Conservation (phyloP, 2,329 filamentous ascomycete genomes). For the Alternaria longipes region DNA sequence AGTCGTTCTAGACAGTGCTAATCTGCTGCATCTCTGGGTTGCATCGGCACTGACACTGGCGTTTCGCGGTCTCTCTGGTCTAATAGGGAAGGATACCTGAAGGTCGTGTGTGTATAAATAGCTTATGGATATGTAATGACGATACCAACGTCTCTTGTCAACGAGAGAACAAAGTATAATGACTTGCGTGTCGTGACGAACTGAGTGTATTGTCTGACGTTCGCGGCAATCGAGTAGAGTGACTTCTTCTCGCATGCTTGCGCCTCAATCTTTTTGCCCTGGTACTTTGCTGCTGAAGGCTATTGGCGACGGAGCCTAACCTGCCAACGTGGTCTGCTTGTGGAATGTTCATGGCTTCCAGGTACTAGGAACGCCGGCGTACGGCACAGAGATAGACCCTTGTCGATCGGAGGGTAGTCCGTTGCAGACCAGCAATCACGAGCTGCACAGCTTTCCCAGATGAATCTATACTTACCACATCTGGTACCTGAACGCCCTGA, state of each 20-base stretch:
- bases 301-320: neutral
- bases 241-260: neutral
- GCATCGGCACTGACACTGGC: neutral
- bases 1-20: neutral
- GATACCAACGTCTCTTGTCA: neutral
- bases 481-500: neutral
- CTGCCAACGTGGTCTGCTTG: neutral
- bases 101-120: slow-evolving; percentile 6
- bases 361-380: neutral
- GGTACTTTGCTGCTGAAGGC: neutral
- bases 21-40: slow-evolving; percentile 5
- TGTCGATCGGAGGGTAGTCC: neutral
- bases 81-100: neutral
- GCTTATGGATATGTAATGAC: slow-evolving; percentile 3
- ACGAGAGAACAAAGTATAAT: neutral
- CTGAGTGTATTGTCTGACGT: neutral
- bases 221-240: neutral
- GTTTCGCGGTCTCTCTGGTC: neutral
- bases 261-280: neutral
- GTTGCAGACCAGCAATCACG: neutral
- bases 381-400: neutral
- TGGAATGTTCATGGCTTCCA: neutral
- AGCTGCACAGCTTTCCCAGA: neutral
- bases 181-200: neutral
- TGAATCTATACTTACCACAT: neutral